Percentiles rank a stretch among this genome's conserved stretches.
phyloP scores from a whole-genome alignment of 73 alveolate species.

The Uronychia setigera region DNA sequence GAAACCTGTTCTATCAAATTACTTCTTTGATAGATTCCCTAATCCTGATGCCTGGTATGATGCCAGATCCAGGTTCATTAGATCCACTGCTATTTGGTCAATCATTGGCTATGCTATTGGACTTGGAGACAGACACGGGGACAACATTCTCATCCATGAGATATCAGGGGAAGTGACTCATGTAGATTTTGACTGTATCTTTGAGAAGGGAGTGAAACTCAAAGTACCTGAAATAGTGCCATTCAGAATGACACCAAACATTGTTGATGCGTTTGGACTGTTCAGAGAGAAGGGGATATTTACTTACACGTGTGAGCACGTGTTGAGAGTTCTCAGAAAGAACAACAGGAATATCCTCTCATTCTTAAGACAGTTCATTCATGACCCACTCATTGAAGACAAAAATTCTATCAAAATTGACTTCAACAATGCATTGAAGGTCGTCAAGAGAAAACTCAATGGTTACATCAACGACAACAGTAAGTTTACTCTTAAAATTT shows the following conservation, averaged over 20 bases:
- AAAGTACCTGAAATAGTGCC: conserved; percentile 97
- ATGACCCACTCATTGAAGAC: conserved; percentile 80
- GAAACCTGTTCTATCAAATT: conserved; percentile 75
- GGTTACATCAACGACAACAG: conserved; percentile 55
- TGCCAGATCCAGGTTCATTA: conserved; percentile 81
- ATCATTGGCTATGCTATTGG: conserved; percentile 94
- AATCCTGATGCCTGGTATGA: conserved; percentile 88
- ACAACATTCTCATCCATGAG: conserved; percentile 85
- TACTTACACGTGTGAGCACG: conserved; percentile 73
- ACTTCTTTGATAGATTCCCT: conserved; percentile 75
- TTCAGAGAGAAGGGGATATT: conserved; percentile 92
- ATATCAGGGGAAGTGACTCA: conserved; percentile 88
- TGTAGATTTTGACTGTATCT: conserved; percentile 97
- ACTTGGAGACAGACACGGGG: conserved; percentile 98
- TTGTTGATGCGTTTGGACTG: conserved; percentile 90
- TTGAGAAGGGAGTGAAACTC: conserved; percentile 88
- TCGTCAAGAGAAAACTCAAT: conserved; percentile 65
- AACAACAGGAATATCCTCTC: conserved; percentile 70
- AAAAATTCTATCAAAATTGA: conserved; percentile 49
- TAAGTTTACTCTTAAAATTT: conserved; percentile 40
- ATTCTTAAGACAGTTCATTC: conserved; percentile 73
- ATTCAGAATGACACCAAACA: conserved; percentile 92
- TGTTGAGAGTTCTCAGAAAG: conserved; percentile 71
- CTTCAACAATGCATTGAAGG: conserved; percentile 40
- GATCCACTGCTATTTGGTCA: conserved; percentile 95